Evolutionary conservation across 208 protist genomes (phyloP).

Genomic region (Zelonia costaricensis): DNA sequence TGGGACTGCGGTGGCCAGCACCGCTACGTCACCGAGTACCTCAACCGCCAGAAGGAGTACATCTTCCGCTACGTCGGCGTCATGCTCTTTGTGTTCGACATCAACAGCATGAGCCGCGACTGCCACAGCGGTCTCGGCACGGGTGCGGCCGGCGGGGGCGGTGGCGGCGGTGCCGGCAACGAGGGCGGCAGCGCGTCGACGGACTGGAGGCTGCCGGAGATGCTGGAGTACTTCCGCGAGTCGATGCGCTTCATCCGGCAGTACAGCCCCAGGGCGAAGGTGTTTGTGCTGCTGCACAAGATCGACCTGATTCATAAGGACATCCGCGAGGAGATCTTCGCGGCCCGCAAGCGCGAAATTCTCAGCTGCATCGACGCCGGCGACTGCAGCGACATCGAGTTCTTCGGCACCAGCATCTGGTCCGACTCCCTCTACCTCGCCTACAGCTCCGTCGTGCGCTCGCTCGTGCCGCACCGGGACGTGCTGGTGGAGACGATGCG

Average conservation of each 20-base stretch:
- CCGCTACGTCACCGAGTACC: conserved; percentile 98
- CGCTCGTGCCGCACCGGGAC: conserved; percentile 96
- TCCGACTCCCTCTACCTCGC: conserved; percentile 98
- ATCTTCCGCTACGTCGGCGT: conserved; percentile 98
- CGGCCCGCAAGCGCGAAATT: conserved; percentile 75
- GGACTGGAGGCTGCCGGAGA: conserved; percentile 88
- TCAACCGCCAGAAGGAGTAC: conserved; percentile 97
- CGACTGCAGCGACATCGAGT: conserved; percentile 83
- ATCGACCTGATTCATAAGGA: conserved; percentile 95
- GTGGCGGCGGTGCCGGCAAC: conserved; percentile 3
- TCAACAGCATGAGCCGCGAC: conserved; percentile 92
- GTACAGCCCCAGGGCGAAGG: conserved; percentile 97
- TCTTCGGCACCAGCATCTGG: conserved; percentile 99
- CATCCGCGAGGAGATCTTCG: conserved; percentile 68
- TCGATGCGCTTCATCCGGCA: conserved; percentile 95
- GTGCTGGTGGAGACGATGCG: conserved; percentile 91
- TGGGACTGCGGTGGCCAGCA: conserved; percentile 99
- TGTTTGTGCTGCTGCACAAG: conserved; percentile 99
- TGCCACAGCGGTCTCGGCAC: conserved; percentile 15
- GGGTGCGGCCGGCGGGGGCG: conserved; percentile 10
- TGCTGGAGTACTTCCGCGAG: conserved; percentile 97
- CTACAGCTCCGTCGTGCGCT: conserved; percentile 95
- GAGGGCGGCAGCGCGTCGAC: conserved; percentile 36
- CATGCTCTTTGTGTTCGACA: conserved; percentile 99
- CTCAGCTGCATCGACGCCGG: conserved; percentile 43